Evolutionary conservation across 2,329 filamentous ascomycete species (phyloP).

Genomic region (Zymoseptoria passerinii): DNA sequence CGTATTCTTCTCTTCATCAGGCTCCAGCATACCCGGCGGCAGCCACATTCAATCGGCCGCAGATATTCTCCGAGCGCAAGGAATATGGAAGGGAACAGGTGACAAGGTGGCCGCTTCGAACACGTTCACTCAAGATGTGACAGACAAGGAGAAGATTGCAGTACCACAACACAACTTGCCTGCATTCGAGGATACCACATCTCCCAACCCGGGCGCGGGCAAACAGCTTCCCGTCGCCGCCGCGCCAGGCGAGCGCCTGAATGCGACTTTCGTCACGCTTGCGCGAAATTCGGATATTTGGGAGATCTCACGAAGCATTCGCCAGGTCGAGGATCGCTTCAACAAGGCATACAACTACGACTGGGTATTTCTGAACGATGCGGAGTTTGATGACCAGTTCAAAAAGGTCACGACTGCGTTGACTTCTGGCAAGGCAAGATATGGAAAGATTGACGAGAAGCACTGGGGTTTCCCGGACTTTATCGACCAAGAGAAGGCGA

Average conservation of each 20-base stretch:
- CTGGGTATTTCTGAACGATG: constrained; percentile 98
- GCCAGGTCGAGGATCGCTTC: constrained; percentile 95
- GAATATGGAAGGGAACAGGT: constrained; percentile 22
- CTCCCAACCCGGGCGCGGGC: constrained; percentile 25
- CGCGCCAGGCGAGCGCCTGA: constrained; percentile 67
- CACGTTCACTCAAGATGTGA: constrained; percentile 4
- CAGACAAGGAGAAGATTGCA: constrained; percentile 12
- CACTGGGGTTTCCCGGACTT: constrained; percentile 96
- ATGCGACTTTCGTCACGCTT: constrained; percentile 94
- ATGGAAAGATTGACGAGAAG: constrained; percentile 79
- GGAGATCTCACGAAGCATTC: constrained; percentile 94
- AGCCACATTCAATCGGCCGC: constrained; percentile 27
- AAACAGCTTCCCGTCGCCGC: constrained; percentile 31
- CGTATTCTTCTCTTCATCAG: constrained; percentile 70
- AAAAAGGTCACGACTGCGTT: constrained; percentile 83
- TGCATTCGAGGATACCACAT: constrained; percentile 14
- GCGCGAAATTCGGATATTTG: constrained; percentile 89
- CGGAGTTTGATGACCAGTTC: constrained; percentile 86
- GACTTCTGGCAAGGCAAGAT: constrained; percentile 86
- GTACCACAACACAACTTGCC: constrained; percentile 9
- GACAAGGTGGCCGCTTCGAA: constrained; percentile 5
- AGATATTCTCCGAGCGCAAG: constrained; percentile 29
- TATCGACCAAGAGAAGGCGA: constrained; percentile 92
- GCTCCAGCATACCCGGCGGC: constrained; percentile 30
- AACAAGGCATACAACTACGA: constrained; percentile 96